Conservation (phyloP, 371 early-diverging fungal species). For the Mortierella sp. region DNA sequence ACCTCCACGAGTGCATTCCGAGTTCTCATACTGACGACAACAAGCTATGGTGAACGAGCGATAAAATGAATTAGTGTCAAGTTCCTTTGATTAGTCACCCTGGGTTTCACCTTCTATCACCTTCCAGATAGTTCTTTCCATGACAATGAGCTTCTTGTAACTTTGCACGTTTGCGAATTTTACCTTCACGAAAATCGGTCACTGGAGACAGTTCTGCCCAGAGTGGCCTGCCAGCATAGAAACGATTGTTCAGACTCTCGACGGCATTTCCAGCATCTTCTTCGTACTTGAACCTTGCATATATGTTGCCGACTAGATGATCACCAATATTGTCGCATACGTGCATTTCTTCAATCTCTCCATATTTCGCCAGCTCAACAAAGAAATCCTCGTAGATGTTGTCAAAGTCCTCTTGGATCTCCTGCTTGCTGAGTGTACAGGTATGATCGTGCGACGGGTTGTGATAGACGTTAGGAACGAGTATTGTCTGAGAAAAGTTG, state of each 20-base stretch:
- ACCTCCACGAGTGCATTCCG: conserved; percentile 96
- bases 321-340: conserved; percentile 99
- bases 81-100: conserved; percentile 12
- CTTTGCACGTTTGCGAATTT: not conserved
- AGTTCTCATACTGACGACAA: conserved; percentile 96
- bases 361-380: conserved; percentile 95
- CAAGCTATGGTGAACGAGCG: conserved; percentile 69
- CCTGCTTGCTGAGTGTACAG: conserved; percentile 73
- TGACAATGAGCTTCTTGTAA: not conserved
- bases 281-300: conserved; percentile 90
- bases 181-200: conserved; percentile 93
- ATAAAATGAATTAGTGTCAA: not conserved
- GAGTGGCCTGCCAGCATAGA: conserved; percentile 94
- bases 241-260: conserved; percentile 91
- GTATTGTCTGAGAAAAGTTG: conserved; percentile 93
- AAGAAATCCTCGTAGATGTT: conserved; percentile 97
- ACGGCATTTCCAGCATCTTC: conserved; percentile 95
- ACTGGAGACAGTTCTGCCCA: conserved; percentile 97
- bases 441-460: conserved; percentile 91
- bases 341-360: conserved; percentile 95
- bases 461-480: conserved; percentile 94
- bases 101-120: not conserved
- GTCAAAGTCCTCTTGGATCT: conserved; percentile 95
- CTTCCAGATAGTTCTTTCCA: not conserved
- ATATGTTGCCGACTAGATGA: conserved; percentile 98